Base-by-base conservation (phyloP, 768 basidiomycete species). In the Leccinum barrowsii region DNA sequence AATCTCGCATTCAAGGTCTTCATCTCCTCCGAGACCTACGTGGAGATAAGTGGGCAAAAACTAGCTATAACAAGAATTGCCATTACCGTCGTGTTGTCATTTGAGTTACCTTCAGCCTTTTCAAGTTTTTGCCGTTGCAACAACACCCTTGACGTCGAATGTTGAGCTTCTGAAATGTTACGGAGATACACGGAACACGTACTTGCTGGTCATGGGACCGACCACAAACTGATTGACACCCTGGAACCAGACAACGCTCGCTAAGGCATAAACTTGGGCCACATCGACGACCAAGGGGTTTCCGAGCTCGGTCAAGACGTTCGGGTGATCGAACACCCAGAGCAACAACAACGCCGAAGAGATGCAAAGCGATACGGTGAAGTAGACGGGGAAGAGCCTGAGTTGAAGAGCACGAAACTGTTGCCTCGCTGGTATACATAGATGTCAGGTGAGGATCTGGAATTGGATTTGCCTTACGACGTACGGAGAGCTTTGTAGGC, bases 381-480 rank as follows among this genome's bases (percentile, higher is more conserved):
- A 93, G 73, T 89, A 92, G 61, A 88, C 70, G 1, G 91, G 89
- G 73, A 90, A 90, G 1, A 80, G 83, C 65, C 80, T 82, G 67
- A 89, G 84, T 67, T 93, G 91, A 34, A 94, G 79, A 44, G 80
- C 75, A 10, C 85, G 82, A 59, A 93, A 93, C 58, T 88, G 85
- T 51, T 85, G 81, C 50, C 89, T 82, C 17, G 89, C 85, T 87
- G 59, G 6, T 22, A 46, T 40, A 34, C 10, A 44, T 26, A 17
- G 21, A 24, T 26, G 44, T 50, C 57, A n/a, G 50, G 47, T 35
- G 30, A 42, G 24, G 34, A 19, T 24, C 22, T 37, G 8, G 30
- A 22, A 35, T 40, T 42, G 21, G 35, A 42, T 22, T 40, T 28
- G 13, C 24, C 13, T 19, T 7, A 30, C 37, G 57, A 50, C 84